These are phyloP conservation scores for Hypomyces perniciosus DNA, from an alignment of 2,329 filamentous ascomycete species.

Conservation along the genomic window DNA sequence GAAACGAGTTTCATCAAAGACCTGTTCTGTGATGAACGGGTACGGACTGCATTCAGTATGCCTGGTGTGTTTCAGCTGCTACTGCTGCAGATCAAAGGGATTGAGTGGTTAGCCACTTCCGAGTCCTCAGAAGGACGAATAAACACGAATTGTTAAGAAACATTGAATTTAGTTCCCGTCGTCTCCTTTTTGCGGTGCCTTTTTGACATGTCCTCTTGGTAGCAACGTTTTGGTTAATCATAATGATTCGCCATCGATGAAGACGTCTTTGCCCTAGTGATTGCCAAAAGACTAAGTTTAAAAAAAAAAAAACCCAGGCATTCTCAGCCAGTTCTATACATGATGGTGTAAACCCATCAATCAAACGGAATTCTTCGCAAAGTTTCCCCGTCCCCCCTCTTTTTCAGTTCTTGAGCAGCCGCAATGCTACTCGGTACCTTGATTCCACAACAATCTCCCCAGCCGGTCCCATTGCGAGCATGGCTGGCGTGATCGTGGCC, in stretches of 20 bases:
- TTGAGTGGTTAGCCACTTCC: background rate
- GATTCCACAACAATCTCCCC: slow-evolving; percentile 97
- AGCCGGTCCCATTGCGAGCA: slow-evolving; percentile 59
- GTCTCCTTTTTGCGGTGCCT: too few species aligned
- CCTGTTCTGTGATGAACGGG: background rate
- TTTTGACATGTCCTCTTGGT: too few species aligned
- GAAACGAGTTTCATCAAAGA: background rate
- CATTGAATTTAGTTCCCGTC: too few species aligned
- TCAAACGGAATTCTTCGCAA: slow-evolving; percentile 78
- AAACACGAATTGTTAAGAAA: too few species aligned
- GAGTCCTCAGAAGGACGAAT: too few species aligned
- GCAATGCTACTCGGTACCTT: slow-evolving; percentile 93
- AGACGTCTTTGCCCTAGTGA: too few species aligned
- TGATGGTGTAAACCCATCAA: slow-evolving; percentile 34
- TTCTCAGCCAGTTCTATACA: background rate
- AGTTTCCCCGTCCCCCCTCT: slow-evolving; percentile 53
- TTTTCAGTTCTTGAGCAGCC: slow-evolving; percentile 82
- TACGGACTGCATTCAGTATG: too few species aligned
- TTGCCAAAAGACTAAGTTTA: too few species aligned
- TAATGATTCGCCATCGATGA: too few species aligned
- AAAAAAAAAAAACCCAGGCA: too few species aligned
- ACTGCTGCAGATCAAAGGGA: background rate
- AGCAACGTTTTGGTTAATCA: too few species aligned
- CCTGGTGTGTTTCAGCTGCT: background rate
- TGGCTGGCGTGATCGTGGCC: slow-evolving; percentile 58